Evolutionary conservation across 2,329 filamentous ascomycete species (phyloP), one percentile per base, ranked within the genome.

Genomic region (Trichophyton benhamiae): DNA sequence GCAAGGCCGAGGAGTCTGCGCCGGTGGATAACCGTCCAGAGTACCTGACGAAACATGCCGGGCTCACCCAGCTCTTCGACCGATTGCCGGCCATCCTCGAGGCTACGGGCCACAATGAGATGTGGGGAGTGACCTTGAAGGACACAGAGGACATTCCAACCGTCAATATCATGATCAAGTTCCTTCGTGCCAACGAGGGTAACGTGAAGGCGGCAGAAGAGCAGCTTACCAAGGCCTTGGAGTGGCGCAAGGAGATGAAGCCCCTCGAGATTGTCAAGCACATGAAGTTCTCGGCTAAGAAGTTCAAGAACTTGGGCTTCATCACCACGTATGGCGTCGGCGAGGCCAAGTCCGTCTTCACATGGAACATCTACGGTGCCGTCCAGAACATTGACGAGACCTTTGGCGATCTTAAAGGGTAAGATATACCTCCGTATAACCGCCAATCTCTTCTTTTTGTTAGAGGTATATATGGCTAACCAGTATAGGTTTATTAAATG

Each of bases 341-440:
- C 0, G 77, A 77, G 27, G 80, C 79, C 58, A 71, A 76, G 61
- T 72, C 83, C 68, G 74, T 96, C 61, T 86, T 91, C 57, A 94
- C 89, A 1, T 96, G 91, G 87, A 96, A 96, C 73, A 86, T 96
- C 69, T 96, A 97, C 71, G 91, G 91, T 13, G 84, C 84, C 42
- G 88, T 91, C 65, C 94, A 94, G 80, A 83, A 89, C 67, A 84
- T 90, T 64, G 83, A 88, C 66, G 79, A 80, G 62, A 95, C 90
- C 0, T 96, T 96, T 77, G 89, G 88, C 3, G 82, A 94, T 69
- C 77, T 91, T 4, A 80, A 91, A 27, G 87, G 88, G 89, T 95
- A 77, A 72, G 87, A 58, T 25, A 42, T 8, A 15, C 33, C 33
- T 38, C 3, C 9, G 11, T 38, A 30, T 38, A 13, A 13, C 33